Conservation (phyloP, 2,329 filamentous ascomycete genomes). For the Penicillium sp. region DNA sequence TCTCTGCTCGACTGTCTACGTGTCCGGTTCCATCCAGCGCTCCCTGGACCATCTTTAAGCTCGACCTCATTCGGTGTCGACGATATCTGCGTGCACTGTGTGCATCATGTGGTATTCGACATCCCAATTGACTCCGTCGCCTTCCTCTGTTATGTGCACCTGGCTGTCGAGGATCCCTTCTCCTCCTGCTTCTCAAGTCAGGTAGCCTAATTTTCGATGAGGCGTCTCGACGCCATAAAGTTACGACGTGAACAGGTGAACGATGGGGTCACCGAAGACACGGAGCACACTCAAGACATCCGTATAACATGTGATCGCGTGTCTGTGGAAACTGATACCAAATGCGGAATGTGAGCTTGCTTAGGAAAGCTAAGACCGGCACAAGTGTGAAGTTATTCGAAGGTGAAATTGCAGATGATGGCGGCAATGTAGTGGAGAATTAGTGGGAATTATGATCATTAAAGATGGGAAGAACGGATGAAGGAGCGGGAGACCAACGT, state of each 20-base stretch:
- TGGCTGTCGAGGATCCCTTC: no score
- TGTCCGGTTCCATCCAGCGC: background rate
- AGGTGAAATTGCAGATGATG: no score
- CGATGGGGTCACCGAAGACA: no score
- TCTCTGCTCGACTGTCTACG: background rate
- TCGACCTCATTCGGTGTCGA: no score
- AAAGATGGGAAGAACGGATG: background rate
- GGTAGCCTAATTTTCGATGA: background rate
- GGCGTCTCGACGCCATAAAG: background rate
- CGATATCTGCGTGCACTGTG: no score
- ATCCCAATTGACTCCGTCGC: background rate
- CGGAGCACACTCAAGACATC: background rate
- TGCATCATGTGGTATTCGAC: background rate
- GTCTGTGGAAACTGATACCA: background rate
- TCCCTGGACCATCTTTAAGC: no score
- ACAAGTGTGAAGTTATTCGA: no score
- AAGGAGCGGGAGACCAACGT: background rate
- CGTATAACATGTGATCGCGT: background rate
- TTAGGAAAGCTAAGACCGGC: no score
- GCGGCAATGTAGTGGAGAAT: background rate
- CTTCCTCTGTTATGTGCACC: background rate
- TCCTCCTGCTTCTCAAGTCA: no score
- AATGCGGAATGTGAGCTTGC: background rate
- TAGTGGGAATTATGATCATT: background rate
- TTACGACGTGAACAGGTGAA: background rate